Conservation (phyloP, 208 protist species). For the Wallacemonas collosoma region DNA sequence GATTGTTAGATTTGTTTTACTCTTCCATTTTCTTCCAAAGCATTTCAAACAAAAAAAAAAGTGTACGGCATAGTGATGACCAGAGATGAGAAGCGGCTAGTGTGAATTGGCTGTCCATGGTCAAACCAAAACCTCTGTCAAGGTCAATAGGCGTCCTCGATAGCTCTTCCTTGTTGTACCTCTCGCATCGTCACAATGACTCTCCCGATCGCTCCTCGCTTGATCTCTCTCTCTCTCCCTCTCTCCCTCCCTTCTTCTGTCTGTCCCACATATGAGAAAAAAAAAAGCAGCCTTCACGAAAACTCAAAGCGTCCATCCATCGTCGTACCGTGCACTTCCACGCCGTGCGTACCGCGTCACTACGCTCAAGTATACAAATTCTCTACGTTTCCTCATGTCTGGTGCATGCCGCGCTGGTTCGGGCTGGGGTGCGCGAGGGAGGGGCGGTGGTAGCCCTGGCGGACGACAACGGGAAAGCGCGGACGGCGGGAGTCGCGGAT, state of each 20-base stretch:
- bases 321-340: too few species aligned
- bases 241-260: neutral
- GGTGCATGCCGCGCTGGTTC: neutral
- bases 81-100: too few species aligned
- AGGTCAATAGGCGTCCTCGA: too few species aligned
- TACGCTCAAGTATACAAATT: neutral
- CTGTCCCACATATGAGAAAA: neutral
- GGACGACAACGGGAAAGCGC: too few species aligned
- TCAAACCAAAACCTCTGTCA: too few species aligned
- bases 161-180: too few species aligned
- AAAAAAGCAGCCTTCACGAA: neutral
- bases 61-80: too few species aligned
- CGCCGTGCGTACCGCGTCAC: neutral
- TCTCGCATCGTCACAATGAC: neutral
- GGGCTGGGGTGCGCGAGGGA: neutral
- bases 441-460: too few species aligned
- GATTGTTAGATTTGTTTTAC: neutral
- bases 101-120: too few species aligned
- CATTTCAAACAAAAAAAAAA: too few species aligned
- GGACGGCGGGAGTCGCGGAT: neutral
- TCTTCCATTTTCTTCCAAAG: too few species aligned
- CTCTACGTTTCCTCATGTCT: constrained; percentile 2
- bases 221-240: neutral
- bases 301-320: too few species aligned
- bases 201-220: neutral